Base-by-base conservation (phyloP, 2,329 filamentous ascomycete genomes). In the Myriosclerotinia duriaeana region DNA sequence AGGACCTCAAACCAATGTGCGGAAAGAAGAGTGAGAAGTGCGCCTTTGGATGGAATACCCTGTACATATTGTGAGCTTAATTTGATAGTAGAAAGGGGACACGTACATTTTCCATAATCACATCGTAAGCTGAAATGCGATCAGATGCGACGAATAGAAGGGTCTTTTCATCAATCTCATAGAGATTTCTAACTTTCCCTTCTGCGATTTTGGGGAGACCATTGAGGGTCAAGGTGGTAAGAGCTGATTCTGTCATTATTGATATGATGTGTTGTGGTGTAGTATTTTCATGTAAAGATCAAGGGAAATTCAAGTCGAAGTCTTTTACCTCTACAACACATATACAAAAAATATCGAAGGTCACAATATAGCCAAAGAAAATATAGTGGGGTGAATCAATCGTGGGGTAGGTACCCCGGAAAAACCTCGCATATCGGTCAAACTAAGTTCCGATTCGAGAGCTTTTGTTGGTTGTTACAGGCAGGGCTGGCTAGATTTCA, bases 121-220 rank as follows among this genome's bases (percentile, higher is more conserved):
- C 92, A 84, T 98, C 94, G 82, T 94, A 98, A 66, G 95, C 95
- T 34, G 92, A 97, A 77, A 97, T 95, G 72, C 95, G 89, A 80
- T 97, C 93, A 17, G 91, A 90, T 34, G 91, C 89, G 65, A 93
- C 87, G 76, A 97, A 94, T 66, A 96, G 88, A 5, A 96, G 85
- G 2, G 86, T 89, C 66, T 85, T 79, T 52, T 86, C 80, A 76
- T 91, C 86, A 64, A 96, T 80, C 69, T 85, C 83, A 78, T 92
- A 96, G 48, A 96, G 84, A 75, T 96, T 91, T 74, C 92, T 87
- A 36, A 96, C 92, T 80, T 96, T 96, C 72, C 83, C 81, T 40
- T 66, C 64, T 11, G 64, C 64, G 5, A 66, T 53, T 26, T 66
- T 66, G 17, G 56, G 30, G 9, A 66, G 64, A 53, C 64, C 58